Percentiles rank a stretch among this genome's conserved stretches.
These are phyloP conservation scores for Kalmanozyma brasiliensis DNA, from an alignment of 1,284 basidiomycete species.

Conservation along the genomic window DNA sequence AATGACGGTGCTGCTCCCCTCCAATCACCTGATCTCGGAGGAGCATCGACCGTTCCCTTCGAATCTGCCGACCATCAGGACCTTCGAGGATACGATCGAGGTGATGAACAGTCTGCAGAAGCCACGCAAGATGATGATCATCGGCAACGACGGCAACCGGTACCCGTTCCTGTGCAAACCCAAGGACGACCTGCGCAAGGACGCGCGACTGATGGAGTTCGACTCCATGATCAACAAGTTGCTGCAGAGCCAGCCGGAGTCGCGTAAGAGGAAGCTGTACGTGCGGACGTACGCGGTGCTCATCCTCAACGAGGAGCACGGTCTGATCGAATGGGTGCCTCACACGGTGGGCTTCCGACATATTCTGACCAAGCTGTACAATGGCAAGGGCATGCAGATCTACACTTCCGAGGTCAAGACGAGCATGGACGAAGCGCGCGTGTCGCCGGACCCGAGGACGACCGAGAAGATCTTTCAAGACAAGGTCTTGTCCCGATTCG, in stretches of 20 bases:
- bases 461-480: constrained; percentile 74
- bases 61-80: constrained; percentile 78
- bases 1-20: constrained; percentile 82
- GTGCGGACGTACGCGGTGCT: constrained; percentile 87
- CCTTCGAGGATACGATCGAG: constrained; percentile 79
- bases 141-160: constrained; percentile 81
- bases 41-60: constrained; percentile 84
- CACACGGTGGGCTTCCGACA: constrained; percentile 88
- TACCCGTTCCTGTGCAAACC: constrained; percentile 98
- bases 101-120: constrained; percentile 93
- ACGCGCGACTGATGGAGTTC: constrained; percentile 97
- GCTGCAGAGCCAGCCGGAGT: constrained; percentile 88
- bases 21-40: constrained; percentile 69
- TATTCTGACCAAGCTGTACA: constrained; percentile 81
- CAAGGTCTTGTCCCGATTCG: constrained; percentile 73
- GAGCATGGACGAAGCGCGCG: constrained; percentile 75
- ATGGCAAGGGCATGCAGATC: constrained; percentile 61
- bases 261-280: constrained; percentile 71
- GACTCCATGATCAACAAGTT: constrained; percentile 98
- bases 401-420: constrained; percentile 73
- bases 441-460: constrained; percentile 69
- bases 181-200: constrained; percentile 96
- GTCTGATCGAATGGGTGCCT: constrained; percentile 98
- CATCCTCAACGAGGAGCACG: constrained; percentile 95
- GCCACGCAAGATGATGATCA: constrained; percentile 89